phyloP scores from a whole-genome alignment of 148 eudicot genomes.

The Rhododendron simsii region DNA sequence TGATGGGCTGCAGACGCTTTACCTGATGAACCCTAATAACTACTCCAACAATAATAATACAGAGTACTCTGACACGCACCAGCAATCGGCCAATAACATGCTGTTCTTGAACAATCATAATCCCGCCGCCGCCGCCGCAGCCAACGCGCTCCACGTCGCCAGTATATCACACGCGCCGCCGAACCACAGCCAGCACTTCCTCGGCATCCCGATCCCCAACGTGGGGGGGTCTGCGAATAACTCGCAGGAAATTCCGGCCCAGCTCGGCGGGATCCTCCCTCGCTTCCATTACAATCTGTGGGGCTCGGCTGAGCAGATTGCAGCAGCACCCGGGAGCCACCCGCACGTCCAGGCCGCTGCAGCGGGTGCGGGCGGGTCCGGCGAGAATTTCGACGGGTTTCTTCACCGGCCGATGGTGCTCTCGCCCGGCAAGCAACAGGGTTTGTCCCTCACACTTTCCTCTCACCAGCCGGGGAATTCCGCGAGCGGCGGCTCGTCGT shows the following conservation, averaged over 20 bases:
- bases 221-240: background rate
- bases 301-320: conserved; percentile 7
- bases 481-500: conserved; percentile 10
- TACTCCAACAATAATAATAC: conserved; percentile 22
- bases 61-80: conserved; percentile 26
- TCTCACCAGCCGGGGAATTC: conserved; percentile 22
- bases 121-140: background rate
- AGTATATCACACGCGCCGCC: conserved; percentile 20
- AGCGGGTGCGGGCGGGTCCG: conserved; percentile 20
- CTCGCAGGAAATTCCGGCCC: conserved; percentile 12
- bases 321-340: background rate
- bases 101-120: conserved; percentile 24
- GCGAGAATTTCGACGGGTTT: background rate
- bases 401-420: conserved; percentile 7
- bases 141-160: conserved; percentile 19
- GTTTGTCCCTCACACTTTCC: conserved; percentile 48
- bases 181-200: conserved; percentile 23
- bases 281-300: conserved; percentile 13
- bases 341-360: background rate
- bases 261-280: conserved; percentile 13
- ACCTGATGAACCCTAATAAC: conserved; percentile 55
- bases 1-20: conserved; percentile 65
- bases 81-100: conserved; percentile 29
- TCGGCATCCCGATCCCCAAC: conserved; percentile 31
- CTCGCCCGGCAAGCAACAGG: conserved; percentile 31